Conservation (phyloP, 1,139 yeast species). For the Wickerhamiella infanticola region DNA sequence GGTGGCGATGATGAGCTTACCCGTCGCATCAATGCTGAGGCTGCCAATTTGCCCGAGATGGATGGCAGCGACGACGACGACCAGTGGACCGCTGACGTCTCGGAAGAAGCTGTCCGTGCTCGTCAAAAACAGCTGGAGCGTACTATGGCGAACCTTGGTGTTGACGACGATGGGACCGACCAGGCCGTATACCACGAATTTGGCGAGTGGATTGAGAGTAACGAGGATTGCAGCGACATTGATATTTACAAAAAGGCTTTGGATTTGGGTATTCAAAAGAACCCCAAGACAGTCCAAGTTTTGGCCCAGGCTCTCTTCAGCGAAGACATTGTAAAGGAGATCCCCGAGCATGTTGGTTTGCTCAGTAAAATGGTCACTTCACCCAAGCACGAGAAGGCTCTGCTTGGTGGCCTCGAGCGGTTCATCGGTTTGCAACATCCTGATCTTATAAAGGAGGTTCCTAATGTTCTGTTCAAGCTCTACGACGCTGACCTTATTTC, state of each 20-base stretch:
- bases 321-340: slow-evolving; percentile 59
- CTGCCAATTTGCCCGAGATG: slow-evolving; percentile 41
- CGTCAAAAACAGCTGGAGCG: slow-evolving; percentile 82
- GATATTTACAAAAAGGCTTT: slow-evolving; percentile 83
- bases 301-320: slow-evolving; percentile 83
- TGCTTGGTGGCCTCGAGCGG: slow-evolving; percentile 92
- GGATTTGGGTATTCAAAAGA: slow-evolving; percentile 58
- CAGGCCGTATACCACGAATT: slow-evolving; percentile 44
- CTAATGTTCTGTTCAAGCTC: slow-evolving; percentile 65
- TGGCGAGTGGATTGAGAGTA: slow-evolving; percentile 78
- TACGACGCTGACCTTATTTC: slow-evolving; percentile 73
- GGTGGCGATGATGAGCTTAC: slow-evolving; percentile 54
- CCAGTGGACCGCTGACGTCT: slow-evolving; percentile 97
- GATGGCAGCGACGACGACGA: slow-evolving; percentile 48
- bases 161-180: slow-evolving; percentile 25
- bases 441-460: slow-evolving; percentile 55
- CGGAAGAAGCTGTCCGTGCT: slow-evolving; percentile 89
- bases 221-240: slow-evolving; percentile 51
- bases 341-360: slow-evolving; percentile 66
- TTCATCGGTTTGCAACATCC: slow-evolving; percentile 73
- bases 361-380: slow-evolving; percentile 59
- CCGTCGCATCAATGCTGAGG: slow-evolving; percentile 71
- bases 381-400: slow-evolving; percentile 59
- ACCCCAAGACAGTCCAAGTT: slow-evolving; percentile 74
- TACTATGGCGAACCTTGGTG: slow-evolving; percentile 27